phyloP scores from a whole-genome alignment of 768 basidiomycete genomes.

The Infundibulicybe gibba region DNA sequence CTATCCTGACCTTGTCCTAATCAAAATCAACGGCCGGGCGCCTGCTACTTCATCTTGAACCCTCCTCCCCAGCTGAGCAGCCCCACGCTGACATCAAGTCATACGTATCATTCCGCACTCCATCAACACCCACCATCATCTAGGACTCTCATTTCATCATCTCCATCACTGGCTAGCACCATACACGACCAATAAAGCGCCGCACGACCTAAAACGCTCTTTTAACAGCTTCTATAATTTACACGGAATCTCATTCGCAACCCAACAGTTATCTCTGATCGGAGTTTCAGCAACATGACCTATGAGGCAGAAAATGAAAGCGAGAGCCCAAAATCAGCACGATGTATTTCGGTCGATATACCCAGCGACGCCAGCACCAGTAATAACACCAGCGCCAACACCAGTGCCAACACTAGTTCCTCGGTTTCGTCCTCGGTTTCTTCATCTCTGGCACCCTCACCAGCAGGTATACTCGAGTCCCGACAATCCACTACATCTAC shows the following conservation, averaged over 20 bases:
- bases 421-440: slow-evolving; percentile 35
- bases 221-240: no score
- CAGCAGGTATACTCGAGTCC: slow-evolving; percentile 21
- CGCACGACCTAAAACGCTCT: no score
- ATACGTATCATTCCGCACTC: slow-evolving; percentile 29
- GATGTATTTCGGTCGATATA: slow-evolving; percentile 38
- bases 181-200: no score
- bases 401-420: not conserved
- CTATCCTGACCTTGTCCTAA: not conserved
- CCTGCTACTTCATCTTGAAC: slow-evolving; percentile 10
- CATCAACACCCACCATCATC: slow-evolving; percentile 7
- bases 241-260: no score
- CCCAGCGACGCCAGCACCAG: no score
- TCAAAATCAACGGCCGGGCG: slow-evolving; percentile 5
- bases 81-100: no score
- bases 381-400: no score
- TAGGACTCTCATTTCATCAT: no score
- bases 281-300: slow-evolving; percentile 11
- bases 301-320: not conserved
- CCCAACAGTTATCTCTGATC: no score
- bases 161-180: no score
- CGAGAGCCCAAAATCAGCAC: slow-evolving; percentile 30
- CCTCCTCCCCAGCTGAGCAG: slow-evolving; percentile 5
- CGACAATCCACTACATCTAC: slow-evolving; percentile 4
- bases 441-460: slow-evolving; percentile 38